Evolutionary conservation across 148 eudicot species (phyloP).

Genomic region (Nepenthes mirabilis): DNA sequence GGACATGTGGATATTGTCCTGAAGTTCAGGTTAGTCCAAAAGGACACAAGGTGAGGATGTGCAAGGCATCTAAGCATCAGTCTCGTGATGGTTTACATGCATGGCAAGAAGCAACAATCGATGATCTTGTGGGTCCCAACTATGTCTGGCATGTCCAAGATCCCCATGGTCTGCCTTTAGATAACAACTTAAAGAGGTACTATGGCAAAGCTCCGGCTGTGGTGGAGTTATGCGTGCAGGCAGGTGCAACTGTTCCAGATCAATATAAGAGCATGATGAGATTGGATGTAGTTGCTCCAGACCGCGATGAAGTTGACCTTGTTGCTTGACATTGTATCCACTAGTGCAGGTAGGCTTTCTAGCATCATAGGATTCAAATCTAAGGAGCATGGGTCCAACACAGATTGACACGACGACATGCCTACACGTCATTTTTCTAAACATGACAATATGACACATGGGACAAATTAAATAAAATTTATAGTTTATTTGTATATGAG

Average conservation of each 20-base stretch:
- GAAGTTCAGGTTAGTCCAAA: constrained; percentile 65
- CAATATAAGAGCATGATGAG: constrained; percentile 53
- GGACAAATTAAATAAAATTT: no score
- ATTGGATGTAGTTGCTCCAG: constrained; percentile 60
- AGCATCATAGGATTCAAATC: not conserved
- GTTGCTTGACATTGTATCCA: constrained; percentile 29
- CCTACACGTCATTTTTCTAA: no score
- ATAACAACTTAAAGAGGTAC: constrained; percentile 35
- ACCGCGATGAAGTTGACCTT: constrained; percentile 57
- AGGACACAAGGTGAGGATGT: constrained; percentile 56
- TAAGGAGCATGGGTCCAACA: not conserved
- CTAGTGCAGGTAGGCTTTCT: not conserved
- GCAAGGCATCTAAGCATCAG: constrained; percentile 57
- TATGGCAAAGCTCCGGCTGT: constrained; percentile 64
- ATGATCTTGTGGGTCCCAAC: constrained; percentile 56
- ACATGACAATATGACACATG: no score
- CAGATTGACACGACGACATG: no score
- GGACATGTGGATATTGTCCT: constrained; percentile 59
- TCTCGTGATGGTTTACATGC: constrained; percentile 60
- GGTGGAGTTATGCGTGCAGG: constrained; percentile 58
- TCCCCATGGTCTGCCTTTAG: constrained; percentile 25
- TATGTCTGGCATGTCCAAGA: constrained; percentile 58
- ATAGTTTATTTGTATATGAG: no score
- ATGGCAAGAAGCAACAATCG: constrained; percentile 56
- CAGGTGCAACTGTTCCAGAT: constrained; percentile 47